Percentiles rank a stretch among this genome's conserved stretches.
These are phyloP conservation scores for Pseudopediastrum boryanum DNA, from an alignment of 139 green algal species.

Conservation along the genomic window DNA sequence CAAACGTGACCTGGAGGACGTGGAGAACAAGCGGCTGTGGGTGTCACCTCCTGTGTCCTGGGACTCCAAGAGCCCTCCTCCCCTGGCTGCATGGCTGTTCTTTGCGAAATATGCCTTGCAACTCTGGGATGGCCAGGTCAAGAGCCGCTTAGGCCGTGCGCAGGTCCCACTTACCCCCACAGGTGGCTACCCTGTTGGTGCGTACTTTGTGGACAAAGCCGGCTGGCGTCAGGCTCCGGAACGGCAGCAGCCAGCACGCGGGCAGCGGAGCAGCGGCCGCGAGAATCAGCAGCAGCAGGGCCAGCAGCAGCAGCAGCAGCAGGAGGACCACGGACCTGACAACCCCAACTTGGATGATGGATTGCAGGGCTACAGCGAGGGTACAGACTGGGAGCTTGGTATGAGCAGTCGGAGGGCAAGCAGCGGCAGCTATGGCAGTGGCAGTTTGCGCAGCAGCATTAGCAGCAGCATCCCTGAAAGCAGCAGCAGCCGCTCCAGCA, in stretches of 20 bases:
- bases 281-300: neutral
- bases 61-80: constrained; percentile 21
- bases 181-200: neutral
- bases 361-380: neutral
- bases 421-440: neutral
- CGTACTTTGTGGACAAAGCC: too few relatives aligned
- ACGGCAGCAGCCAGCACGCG: neutral
- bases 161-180: neutral
- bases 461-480: neutral
- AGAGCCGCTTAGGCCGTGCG: constrained; percentile 1
- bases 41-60: constrained; percentile 29
- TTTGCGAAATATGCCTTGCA: neutral
- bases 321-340: constrained; percentile 7
- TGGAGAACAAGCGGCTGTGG: constrained; percentile 24
- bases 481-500: neutral
- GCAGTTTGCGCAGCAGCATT: constrained; percentile 3
- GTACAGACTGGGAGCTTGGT: constrained; percentile 5
- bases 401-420: neutral
- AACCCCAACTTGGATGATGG: neutral
- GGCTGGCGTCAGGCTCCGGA: neutral
- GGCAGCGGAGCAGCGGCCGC: neutral
- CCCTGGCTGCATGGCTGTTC: constrained; percentile 34
- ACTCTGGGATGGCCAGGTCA: constrained; percentile 9
- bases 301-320: neutral
- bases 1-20: constrained; percentile 17